Evolutionary conservation across 805 yeast genomes (phyloP), one percentile per base, ranked within the genome.

Genomic region (Phaffomyces opuntiae): DNA sequence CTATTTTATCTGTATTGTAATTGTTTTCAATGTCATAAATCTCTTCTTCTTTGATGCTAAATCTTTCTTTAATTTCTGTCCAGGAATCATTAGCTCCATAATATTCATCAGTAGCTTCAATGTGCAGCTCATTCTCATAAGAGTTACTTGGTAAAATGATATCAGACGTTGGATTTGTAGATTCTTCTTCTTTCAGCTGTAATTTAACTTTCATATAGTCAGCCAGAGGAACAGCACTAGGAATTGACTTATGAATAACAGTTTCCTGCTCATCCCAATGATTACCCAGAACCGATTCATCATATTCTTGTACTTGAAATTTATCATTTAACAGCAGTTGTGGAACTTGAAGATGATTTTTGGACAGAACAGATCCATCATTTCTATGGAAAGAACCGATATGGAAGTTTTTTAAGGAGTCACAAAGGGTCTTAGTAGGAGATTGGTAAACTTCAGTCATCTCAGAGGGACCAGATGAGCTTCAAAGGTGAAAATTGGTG

Each of bases 31-130:
- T 32, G 14, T 36, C 48, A 21, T 47, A 40, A n/a, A 44, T 38
- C 19, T 47, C 52, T 9, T 38, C 46, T 31, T 50, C 43, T 5
- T 47, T 43, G 16, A 55, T 47, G n/a, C 46, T 21, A 35, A 55
- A 56, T 14, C 35, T 39, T 38, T 38, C 49, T 43, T 57, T 57
- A 49, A 56, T 45, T 21, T 49, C 46, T 17, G 56, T 55, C 62
- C 62, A 57, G 1, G 62, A 56, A 7, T 45, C 37, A 40, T 50
- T 47, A 4, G 34, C 40, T 9, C 19, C 37, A 17, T 35, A 13
- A 2, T 11, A 5, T 8, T n/a, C 9, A 33, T 16, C 11, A 21
- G 7, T 21, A 5, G 5, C 24, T 21, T 21, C 24, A 21, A 21
- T 21, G 5, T 21, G 24, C 24, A 21, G 24, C 5, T 5, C 5